Percentiles rank a stretch among this genome's conserved stretches.
Conservation (phyloP, 2,329 filamentous ascomycete species). For the Microcyclospora pomicola region DNA sequence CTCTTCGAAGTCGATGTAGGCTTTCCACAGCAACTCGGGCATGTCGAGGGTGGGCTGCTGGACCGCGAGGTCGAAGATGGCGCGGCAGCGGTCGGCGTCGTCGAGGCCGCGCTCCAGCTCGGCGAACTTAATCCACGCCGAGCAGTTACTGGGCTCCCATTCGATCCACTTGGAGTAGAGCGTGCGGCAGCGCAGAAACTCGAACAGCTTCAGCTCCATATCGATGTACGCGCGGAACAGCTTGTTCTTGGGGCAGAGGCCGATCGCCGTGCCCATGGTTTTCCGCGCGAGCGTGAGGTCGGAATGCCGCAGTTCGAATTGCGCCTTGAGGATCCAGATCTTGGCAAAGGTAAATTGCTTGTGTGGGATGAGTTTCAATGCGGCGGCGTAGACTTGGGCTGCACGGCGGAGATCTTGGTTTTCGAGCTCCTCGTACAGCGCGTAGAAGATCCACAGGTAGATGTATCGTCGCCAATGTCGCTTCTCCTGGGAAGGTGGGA, state of each 20-base stretch:
- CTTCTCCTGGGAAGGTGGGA: slow-evolving; percentile 91
- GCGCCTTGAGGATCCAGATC: slow-evolving; percentile 83
- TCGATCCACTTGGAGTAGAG: slow-evolving; percentile 90
- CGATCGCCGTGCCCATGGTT: slow-evolving; percentile 76
- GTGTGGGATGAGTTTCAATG: slow-evolving; percentile 77
- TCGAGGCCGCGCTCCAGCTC: slow-evolving; percentile 85
- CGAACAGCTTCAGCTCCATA: slow-evolving; percentile 82
- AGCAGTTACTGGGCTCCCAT: slow-evolving; percentile 79
- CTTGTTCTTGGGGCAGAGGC: slow-evolving; percentile 91
- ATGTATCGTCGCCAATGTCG: slow-evolving; percentile 95
- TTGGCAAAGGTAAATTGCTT: slow-evolving; percentile 97
- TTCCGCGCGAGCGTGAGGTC: slow-evolving; percentile 71
- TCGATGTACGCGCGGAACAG: slow-evolving; percentile 89
- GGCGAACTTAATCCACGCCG: slow-evolving; percentile 93
- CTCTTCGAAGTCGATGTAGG: slow-evolving; percentile 97
- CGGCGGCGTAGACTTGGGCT: slow-evolving; percentile 81
- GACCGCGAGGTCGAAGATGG: slow-evolving; percentile 85
- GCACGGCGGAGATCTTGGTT: slow-evolving; percentile 65
- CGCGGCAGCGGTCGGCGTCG: slow-evolving; percentile 73
- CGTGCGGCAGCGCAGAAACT: slow-evolving; percentile 80
- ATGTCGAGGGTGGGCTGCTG: slow-evolving; percentile 77
- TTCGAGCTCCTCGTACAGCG: slow-evolving; percentile 84
- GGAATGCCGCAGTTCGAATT: slow-evolving; percentile 82
- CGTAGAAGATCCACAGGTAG: slow-evolving; percentile 96
- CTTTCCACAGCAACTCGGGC: slow-evolving; percentile 95